Conservation (phyloP, 805 yeast genomes). For the Candida dendrica region DNA sequence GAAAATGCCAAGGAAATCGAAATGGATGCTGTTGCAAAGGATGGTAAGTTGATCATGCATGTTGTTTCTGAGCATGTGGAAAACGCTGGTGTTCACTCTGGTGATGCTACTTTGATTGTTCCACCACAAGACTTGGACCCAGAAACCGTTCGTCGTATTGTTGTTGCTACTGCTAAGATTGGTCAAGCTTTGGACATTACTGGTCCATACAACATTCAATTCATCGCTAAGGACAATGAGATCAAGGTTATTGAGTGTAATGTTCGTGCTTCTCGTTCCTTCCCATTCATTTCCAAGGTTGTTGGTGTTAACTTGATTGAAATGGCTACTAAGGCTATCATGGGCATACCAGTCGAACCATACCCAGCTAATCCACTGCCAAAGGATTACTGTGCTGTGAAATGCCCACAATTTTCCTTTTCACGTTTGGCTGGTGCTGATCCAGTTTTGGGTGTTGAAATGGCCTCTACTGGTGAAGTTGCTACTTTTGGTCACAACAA, state of each 20-base stretch:
- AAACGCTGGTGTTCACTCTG: constrained; percentile 99
- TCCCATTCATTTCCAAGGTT: constrained; percentile 97
- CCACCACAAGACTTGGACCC: constrained; percentile 95
- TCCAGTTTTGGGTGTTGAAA: constrained; percentile 95
- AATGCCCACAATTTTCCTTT: constrained; percentile 97
- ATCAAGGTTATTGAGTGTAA: constrained; percentile 98
- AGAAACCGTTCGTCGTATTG: constrained; percentile 86
- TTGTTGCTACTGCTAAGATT: constrained; percentile 91
- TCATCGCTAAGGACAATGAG: constrained; percentile 91
- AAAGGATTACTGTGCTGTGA: constrained; percentile 89
- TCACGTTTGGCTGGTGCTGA: constrained; percentile 96
- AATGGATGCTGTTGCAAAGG: constrained; percentile 96
- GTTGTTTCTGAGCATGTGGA: constrained; percentile 98
- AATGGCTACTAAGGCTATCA: constrained; percentile 93
- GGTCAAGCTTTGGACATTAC: constrained; percentile 92
- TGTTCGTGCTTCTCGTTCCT: constrained; percentile 98
- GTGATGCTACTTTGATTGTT: constrained; percentile 95
- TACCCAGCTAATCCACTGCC: constrained; percentile 89
- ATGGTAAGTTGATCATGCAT: constrained; percentile 92
- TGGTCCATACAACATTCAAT: constrained; percentile 96
- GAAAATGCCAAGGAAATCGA: constrained; percentile 97
- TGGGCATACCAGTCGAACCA: constrained; percentile 80
- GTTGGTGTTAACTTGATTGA: constrained; percentile 94
- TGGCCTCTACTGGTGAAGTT: constrained; percentile 99
- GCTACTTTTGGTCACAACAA: constrained; percentile 95